Evolutionary conservation across 208 protist genomes (phyloP), one percentile per base, ranked within the genome.

Genomic region (Vickermania spadyakhi): DNA sequence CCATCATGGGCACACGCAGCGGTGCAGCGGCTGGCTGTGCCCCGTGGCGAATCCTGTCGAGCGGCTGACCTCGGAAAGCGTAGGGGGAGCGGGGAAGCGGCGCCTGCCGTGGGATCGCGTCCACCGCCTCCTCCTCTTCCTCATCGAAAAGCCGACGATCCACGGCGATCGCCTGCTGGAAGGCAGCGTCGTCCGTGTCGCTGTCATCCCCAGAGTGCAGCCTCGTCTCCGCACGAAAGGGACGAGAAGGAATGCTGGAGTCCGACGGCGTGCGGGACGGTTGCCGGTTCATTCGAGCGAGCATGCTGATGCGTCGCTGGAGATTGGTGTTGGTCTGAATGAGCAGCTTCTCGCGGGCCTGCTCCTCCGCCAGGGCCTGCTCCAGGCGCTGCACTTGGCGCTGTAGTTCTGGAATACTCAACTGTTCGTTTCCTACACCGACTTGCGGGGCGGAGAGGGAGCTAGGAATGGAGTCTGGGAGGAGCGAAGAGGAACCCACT

Each of bases 381-480:
- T 76, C 72, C 0, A 89, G 66, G 14, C 85, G 58, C 49, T 81
- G 7, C 36, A 45, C 36, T 18, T 45, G 64, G 31, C 81, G 77
- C 56, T 86, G 75, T 61, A 84, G 31, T 31, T 75, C 73, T 21
- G 79, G 58, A 14, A 76, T 79, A 26, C 78, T 74, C 23, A 80
- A 77, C 64, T 86, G 72, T 27, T 85, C 79, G 52, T 76, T 78
- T 31, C 83, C 79, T 7, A 85, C 68, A 42, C 76, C 72, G 0
- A 68, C 67, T 1, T 31, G 71, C 14, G 73, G 70, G 0, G 62
- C 30, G 2, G 58, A 22, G 1, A 54, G 18, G 23, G 28, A 11
- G 36, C 36, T 45, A 18, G 7, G 36, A 18, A 18, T n/a, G 36
- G 36, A 45, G 11, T 18, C 36, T 18, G 36, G 36, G 18, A 45